Conservation (phyloP, 1,284 basidiomycete species). For the Apiotrichum veenhuisii region DNA sequence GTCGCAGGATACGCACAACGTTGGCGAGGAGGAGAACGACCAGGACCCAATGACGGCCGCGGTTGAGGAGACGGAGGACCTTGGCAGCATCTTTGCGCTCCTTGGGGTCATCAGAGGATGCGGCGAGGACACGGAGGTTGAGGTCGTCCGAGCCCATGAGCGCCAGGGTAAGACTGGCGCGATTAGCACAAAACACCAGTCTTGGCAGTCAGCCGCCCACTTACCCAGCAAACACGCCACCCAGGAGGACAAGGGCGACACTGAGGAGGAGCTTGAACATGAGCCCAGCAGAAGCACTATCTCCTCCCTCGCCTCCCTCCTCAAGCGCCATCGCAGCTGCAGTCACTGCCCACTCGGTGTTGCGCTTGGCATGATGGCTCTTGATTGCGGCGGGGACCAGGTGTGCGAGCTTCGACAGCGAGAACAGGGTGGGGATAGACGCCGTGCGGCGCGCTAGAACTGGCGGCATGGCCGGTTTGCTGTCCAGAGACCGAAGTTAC, state of each 20-base stretch:
- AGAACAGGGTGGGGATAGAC: conserved; percentile 33
- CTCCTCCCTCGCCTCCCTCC: conserved; percentile 32
- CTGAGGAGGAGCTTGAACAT: conserved; percentile 67
- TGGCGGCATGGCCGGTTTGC: conserved; percentile 21
- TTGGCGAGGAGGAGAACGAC: conserved; percentile 81
- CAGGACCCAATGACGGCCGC: conserved; percentile 90
- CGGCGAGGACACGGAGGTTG: conserved; percentile 78
- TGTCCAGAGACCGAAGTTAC: neutral
- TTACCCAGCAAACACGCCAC: conserved; percentile 82
- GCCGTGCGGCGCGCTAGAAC: conserved; percentile 8
- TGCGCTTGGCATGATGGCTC: conserved; percentile 9
- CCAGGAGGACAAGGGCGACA: conserved; percentile 64
- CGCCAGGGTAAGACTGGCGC: conserved; percentile 67
- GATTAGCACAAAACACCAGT: neutral
- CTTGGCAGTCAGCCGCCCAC: conserved; percentile 31
- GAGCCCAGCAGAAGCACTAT: conserved; percentile 50
- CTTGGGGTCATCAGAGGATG: conserved; percentile 67
- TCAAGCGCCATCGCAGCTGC: neutral
- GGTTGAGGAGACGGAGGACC: conserved; percentile 71
- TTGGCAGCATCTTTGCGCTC: conserved; percentile 69
- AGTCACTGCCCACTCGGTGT: neutral
- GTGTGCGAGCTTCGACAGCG: conserved; percentile 37
- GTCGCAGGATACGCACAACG: conserved; percentile 60
- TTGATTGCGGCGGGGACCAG: conserved; percentile 22
- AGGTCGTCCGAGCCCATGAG: conserved; percentile 94